Base-by-base conservation (phyloP, 2,329 filamentous ascomycete species). In the Cercospora brassicicola region DNA sequence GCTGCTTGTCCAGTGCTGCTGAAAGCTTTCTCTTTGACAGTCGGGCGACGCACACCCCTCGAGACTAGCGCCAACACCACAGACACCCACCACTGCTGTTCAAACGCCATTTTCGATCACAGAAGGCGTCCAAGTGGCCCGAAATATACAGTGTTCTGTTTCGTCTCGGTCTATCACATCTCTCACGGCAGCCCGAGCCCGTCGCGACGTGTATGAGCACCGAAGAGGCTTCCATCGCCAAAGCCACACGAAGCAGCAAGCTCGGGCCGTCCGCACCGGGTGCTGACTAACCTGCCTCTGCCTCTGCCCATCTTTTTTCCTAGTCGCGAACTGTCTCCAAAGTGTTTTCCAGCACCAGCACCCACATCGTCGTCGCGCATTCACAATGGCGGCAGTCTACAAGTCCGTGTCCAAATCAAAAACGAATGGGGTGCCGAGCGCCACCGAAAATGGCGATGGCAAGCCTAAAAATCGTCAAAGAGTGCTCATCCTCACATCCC, bases 401-500 rank as follows among this genome's bases (percentile, higher is more conserved):
- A 87, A 87, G 72, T 82, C 84, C 1, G 77, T 87, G 42, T 83
- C 83, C 6, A 82, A 81, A 60, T 72, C 76, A 3, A 78, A 80
- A 71, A 74, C 76, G 61, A 80, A 80, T 51, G 72, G 74, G 9
- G 72, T 77, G 13, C 76, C 70, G 2, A 77, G 65, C 28, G 68
- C 69, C 75, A 68, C 77, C 73, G 68, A 71, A 61, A 65, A 74
- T 26, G 66, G 62, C 64, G 72, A 74, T 45, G 62, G 64, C 59
- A 76, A 75, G 55, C 75, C 78, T 23, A 81, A 79, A 71, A 84
- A 83, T 74, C 78, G 80, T 68, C 83, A 85, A 74, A 82, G 93
- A 76, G 91, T 98, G 62, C 84, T 99, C 72, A 94, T 98, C 76
- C 85, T 99, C 74, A 95, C 92, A 28, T 97, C 94, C 26, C 86